Percentiles rank a stretch among this genome's conserved stretches.
phyloP scores from a whole-genome alignment of 139 green algal genomes.

The Ostreobium quekettii region DNA sequence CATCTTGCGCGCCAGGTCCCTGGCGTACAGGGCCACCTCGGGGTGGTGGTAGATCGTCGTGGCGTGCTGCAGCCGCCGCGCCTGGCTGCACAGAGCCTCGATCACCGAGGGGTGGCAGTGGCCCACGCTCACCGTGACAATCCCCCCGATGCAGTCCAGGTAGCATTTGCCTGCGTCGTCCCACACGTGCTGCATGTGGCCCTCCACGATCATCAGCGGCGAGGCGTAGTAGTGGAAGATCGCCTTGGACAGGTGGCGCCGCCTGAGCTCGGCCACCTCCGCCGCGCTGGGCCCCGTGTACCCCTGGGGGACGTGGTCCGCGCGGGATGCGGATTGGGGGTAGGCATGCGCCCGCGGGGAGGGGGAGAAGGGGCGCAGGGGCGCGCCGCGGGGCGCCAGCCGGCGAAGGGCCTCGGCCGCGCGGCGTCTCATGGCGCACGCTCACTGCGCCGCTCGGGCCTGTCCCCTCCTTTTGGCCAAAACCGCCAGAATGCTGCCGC shows the following conservation, averaged over 20 bases:
- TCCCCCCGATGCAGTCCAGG: slow-evolving; percentile 91
- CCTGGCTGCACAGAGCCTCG: slow-evolving; percentile 44
- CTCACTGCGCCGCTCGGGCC: no score
- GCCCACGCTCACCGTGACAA: slow-evolving; percentile 89
- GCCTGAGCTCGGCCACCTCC: slow-evolving; percentile 69
- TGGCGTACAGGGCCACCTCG: slow-evolving; percentile 65
- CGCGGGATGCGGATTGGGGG: no score
- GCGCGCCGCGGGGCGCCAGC: no score
- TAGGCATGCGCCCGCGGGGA: no score
- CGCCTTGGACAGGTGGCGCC: slow-evolving; percentile 59
- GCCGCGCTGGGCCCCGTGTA: slow-evolving; percentile 74
- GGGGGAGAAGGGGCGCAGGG: no score
- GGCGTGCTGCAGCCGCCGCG: slow-evolving; percentile 63
- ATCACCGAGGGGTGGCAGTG: slow-evolving; percentile 74
- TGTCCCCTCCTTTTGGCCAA: no score
- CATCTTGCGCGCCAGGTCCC: slow-evolving; percentile 69
- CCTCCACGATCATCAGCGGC: slow-evolving; percentile 90
- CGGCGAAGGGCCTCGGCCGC: no score
- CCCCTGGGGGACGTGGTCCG: slow-evolving; percentile 47
- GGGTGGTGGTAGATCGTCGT: slow-evolving; percentile 84
- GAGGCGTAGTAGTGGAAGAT: slow-evolving; percentile 79
- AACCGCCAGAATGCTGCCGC: no score
- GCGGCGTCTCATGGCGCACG: no score
- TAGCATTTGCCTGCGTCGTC: slow-evolving; percentile 85
- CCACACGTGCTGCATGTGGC: slow-evolving; percentile 95